Evolutionary conservation across 2,329 filamentous ascomycete genomes (phyloP).

Genomic region (Trichoderma gracile): DNA sequence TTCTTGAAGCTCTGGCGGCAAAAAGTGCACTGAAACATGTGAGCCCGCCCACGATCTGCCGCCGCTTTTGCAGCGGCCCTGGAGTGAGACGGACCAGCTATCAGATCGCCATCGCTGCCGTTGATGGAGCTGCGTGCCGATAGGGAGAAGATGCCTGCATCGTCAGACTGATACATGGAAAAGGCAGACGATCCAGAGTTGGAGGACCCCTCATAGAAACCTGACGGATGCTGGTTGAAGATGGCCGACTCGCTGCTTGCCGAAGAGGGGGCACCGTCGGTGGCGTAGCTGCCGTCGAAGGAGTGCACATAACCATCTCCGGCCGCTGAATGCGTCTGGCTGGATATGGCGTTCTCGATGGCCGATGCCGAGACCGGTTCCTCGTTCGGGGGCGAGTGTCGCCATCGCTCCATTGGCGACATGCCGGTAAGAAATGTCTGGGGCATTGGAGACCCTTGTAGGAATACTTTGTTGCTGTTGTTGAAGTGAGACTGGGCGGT

Average conservation of each 20-base stretch:
- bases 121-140: constrained; percentile 28
- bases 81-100: constrained; percentile 30
- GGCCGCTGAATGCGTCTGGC: background rate
- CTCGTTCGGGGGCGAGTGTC: constrained; percentile 46
- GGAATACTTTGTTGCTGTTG: constrained; percentile 34
- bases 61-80: constrained; percentile 21
- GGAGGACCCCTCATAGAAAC: constrained; percentile 31
- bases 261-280: constrained; percentile 37
- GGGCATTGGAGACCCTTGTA: constrained; percentile 48
- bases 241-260: constrained; percentile 36
- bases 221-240: constrained; percentile 27
- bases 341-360: constrained; percentile 40
- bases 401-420: constrained; percentile 50
- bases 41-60: constrained; percentile 28
- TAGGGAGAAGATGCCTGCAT: constrained; percentile 26
- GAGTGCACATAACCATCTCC: background rate
- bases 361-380: constrained; percentile 44
- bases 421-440: constrained; percentile 38
- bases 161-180: constrained; percentile 28
- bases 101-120: background rate
- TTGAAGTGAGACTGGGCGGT: constrained; percentile 34
- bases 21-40: constrained; percentile 42
- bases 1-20: constrained; percentile 44
- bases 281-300: constrained; percentile 19
- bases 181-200: constrained; percentile 36